Evolutionary conservation across 1,284 basidiomycete genomes (phyloP).

Genomic region (Farysia itapuensis): DNA sequence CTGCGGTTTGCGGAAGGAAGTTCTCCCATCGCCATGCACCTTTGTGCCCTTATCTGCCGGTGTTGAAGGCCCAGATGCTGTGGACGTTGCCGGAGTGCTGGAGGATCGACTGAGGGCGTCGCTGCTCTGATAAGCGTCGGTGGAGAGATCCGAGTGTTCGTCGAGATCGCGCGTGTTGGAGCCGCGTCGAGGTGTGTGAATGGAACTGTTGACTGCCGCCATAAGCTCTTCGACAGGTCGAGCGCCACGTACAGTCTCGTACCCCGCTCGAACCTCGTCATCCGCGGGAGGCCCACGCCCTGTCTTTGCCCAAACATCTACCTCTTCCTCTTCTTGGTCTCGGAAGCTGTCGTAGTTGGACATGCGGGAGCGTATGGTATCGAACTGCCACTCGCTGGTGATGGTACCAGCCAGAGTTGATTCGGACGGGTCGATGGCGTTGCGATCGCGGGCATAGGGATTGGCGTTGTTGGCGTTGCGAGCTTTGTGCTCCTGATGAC

Average conservation of each 20-base stretch:
- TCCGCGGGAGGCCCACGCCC: conserved; percentile 51
- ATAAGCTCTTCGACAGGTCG: conserved; percentile 42
- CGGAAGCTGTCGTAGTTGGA: conserved; percentile 63
- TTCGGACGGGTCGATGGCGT: conserved; percentile 25
- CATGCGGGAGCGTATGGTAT: conserved; percentile 72
- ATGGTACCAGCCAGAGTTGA: conserved; percentile 65
- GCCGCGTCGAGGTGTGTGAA: conserved; percentile 25
- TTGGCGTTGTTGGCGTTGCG: conserved; percentile 43
- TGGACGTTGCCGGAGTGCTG: conserved; percentile 43
- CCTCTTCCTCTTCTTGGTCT: conserved; percentile 67
- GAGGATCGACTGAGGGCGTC: conserved; percentile 27
- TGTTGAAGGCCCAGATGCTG: conserved; percentile 29
- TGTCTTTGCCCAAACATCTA: conserved; percentile 45
- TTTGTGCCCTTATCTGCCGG: conserved; percentile 22
- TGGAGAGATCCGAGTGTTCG: conserved; percentile 26
- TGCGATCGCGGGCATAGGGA: conserved; percentile 37
- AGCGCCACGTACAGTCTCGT: conserved; percentile 44
- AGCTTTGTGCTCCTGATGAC: conserved; percentile 57
- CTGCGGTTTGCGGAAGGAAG: conserved; percentile 42
- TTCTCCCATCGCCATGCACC: conserved; percentile 42
- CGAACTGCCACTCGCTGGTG: conserved; percentile 92
- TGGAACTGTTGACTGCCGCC: conserved; percentile 36
- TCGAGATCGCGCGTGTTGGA: conserved; percentile 14
- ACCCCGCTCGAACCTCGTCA: conserved; percentile 58
- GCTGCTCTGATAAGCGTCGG: conserved; percentile 26